Conservation (phyloP, 2,329 filamentous ascomycete species). For the Colletotrichum abscissum region DNA sequence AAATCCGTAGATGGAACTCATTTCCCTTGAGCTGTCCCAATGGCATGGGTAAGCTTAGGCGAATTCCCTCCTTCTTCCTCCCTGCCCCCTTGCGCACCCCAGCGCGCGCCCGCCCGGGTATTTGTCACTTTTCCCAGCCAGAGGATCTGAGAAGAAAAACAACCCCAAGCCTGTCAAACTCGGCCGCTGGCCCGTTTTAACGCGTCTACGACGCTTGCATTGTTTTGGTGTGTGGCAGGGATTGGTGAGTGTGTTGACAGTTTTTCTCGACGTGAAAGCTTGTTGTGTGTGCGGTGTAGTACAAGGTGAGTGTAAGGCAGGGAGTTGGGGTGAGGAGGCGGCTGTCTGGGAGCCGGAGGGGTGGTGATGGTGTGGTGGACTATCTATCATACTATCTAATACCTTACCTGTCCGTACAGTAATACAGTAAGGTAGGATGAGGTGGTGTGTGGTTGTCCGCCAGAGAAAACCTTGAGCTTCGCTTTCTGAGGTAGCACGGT, state of each 20-base stretch:
- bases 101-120: no score
- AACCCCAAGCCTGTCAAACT: background rate
- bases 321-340: background rate
- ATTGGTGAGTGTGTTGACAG: slow-evolving; percentile 6
- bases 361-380: background rate
- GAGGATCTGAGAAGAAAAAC: background rate
- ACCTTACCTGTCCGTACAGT: no score
- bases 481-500: no score
- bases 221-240: slow-evolving; percentile 13
- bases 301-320: background rate
- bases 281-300: background rate
- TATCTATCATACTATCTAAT: background rate
- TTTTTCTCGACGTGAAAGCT: slow-evolving; percentile 9
- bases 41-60: slow-evolving; percentile 18
- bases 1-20: background rate
- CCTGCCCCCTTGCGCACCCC: no score
- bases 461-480: no score
- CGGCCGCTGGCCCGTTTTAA: slow-evolving; percentile 7
- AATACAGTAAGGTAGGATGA: no score
- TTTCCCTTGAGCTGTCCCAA: background rate
- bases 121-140: background rate
- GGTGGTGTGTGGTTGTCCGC: no score
- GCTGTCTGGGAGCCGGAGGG: background rate
- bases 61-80: background rate
- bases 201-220: background rate